Evolutionary conservation across 2,329 filamentous ascomycete species (phyloP).

Genomic region (Trichoderma atrobrunneum): DNA sequence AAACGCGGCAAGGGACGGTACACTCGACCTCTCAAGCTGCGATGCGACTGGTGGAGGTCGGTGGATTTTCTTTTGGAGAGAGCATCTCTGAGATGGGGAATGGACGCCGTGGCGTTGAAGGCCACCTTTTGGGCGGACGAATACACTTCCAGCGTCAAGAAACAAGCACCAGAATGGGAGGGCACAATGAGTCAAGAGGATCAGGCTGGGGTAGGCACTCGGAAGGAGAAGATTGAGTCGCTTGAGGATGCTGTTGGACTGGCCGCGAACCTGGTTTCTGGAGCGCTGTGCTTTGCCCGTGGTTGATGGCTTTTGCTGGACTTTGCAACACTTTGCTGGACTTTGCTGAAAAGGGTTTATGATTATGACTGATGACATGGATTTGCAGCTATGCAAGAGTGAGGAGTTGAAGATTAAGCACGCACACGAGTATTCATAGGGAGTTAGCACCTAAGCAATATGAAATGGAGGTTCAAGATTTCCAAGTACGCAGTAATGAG

Average conservation of each 20-base stretch:
- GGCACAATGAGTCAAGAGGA: not conserved
- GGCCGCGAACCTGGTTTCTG: not conserved
- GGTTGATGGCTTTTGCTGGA: not conserved
- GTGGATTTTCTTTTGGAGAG: slow-evolving; percentile 20
- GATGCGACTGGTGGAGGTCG: slow-evolving; percentile 19
- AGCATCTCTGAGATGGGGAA: slow-evolving; percentile 6
- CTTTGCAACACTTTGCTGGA: not conserved
- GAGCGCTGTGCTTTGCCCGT: not conserved
- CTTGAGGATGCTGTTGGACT: not conserved
- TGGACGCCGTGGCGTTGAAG: slow-evolving; percentile 10
- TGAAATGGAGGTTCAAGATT: not conserved
- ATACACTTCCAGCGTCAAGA: not conserved
- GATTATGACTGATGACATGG: not conserved
- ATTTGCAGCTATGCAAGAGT: not conserved
- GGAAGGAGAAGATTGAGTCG: slow-evolving; percentile 1
- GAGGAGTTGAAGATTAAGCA: not conserved
- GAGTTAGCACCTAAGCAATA: slow-evolving; percentile 3
- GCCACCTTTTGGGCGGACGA: slow-evolving; percentile 15
- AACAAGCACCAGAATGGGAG: not conserved
- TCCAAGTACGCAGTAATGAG: not conserved
- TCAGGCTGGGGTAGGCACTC: not conserved
- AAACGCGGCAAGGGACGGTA: not conserved
- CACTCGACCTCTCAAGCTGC: slow-evolving; percentile 14
- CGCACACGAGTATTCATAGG: not conserved
- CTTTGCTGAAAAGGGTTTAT: not conserved